Conservation (phyloP, 345 rosid species). For the Euclidium syriacum region DNA sequence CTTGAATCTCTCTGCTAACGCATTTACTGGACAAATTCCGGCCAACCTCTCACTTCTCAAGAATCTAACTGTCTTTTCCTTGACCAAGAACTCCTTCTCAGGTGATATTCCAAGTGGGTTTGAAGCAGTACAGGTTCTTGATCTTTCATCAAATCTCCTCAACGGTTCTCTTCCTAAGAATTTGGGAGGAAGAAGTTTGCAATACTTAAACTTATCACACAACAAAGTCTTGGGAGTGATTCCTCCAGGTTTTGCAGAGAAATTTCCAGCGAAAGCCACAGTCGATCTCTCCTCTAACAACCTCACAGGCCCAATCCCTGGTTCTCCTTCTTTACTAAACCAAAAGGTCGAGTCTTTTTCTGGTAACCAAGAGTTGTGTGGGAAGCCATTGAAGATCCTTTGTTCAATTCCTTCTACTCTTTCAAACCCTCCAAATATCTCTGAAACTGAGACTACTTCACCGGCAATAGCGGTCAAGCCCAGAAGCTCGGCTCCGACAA, state of each 20-base stretch:
- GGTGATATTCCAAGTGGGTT: constrained; percentile 58
- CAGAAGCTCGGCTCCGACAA: constrained; percentile 36
- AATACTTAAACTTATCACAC: constrained; percentile 64
- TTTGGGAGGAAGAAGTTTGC: constrained; percentile 51
- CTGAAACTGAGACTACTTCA: constrained; percentile 50
- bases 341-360: constrained; percentile 51
- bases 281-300: constrained; percentile 83
- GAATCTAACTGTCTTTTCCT: constrained; percentile 61
- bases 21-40: constrained; percentile 63
- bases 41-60: constrained; percentile 37
- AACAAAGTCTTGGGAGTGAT: constrained; percentile 66
- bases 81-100: constrained; percentile 55
- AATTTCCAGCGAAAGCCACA: constrained; percentile 50
- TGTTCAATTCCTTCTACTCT: constrained; percentile 77
- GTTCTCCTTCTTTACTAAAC: constrained; percentile 43
- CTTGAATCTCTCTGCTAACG: constrained; percentile 75
- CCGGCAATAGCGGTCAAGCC: constrained; percentile 97
- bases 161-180: constrained; percentile 57
- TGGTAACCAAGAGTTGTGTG: constrained; percentile 70
- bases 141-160: constrained; percentile 79
- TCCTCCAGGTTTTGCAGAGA: constrained; percentile 47
- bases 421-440: constrained; percentile 59
- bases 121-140: constrained; percentile 46
- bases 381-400: constrained; percentile 70
- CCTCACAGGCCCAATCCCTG: constrained; percentile 76